Percentiles rank a stretch among this genome's conserved stretches.
Evolutionary conservation across 257 asterid genomes (phyloP).

Genomic region (Solanum appendiculatum): DNA sequence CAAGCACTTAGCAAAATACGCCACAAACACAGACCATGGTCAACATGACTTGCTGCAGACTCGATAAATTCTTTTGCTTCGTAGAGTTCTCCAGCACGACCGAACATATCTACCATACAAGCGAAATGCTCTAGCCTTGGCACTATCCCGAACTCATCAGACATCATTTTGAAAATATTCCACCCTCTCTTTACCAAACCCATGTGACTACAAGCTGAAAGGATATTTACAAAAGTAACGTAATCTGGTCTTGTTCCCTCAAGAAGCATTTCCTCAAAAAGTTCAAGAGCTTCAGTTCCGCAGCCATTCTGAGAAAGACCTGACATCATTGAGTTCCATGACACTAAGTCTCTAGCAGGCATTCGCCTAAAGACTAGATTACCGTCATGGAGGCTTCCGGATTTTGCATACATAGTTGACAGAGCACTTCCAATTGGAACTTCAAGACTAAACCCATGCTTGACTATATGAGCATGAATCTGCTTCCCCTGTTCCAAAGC

Average conservation of each 20-base stretch:
- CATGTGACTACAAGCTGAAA: slow-evolving; percentile 86
- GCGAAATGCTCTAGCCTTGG: slow-evolving; percentile 70
- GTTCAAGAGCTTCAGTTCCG: slow-evolving; percentile 62
- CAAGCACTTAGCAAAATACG: slow-evolving; percentile 73
- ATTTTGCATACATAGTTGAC: slow-evolving; percentile 75
- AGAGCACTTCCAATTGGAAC: slow-evolving; percentile 85
- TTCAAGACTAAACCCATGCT: slow-evolving; percentile 61
- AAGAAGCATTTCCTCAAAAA: slow-evolving; percentile 61
- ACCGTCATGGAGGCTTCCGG: slow-evolving; percentile 64
- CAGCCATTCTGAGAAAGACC: slow-evolving; percentile 78
- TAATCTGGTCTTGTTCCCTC: slow-evolving; percentile 51
- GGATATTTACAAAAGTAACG: slow-evolving; percentile 64
- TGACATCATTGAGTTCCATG: slow-evolving; percentile 93
- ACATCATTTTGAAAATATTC: slow-evolving; percentile 50
- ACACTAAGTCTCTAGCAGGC: slow-evolving; percentile 65
- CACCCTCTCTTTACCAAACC: slow-evolving; percentile 66
- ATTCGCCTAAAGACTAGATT: slow-evolving; percentile 46
- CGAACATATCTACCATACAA: slow-evolving; percentile 79
- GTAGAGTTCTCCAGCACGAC: slow-evolving; percentile 73
- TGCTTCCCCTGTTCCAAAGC: slow-evolving; percentile 87
- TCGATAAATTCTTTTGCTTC: slow-evolving; percentile 74
- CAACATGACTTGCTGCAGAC: slow-evolving; percentile 29
- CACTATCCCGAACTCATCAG: slow-evolving; percentile 32
- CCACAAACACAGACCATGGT: slow-evolving; percentile 75
- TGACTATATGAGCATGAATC: slow-evolving; percentile 59